These are phyloP conservation scores for Spinellus fusiger DNA, from an alignment of 192 early-diverging fungal genomes.

Conservation along the genomic window DNA sequence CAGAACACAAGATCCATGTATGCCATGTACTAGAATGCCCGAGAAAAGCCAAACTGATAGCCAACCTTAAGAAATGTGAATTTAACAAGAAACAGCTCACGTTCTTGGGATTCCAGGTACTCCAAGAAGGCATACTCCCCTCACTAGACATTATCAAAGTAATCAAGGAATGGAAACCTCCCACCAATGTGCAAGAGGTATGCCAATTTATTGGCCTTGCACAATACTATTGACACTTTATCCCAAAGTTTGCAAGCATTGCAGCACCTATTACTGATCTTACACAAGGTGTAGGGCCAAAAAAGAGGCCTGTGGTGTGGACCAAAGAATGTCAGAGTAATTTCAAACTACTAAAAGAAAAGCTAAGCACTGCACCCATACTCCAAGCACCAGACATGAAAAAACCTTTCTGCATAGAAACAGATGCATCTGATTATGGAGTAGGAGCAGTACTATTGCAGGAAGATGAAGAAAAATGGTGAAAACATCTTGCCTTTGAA, in stretches of 20 bases:
- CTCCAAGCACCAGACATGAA: constrained; percentile 4
- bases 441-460: not conserved
- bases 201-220: constrained; percentile 15
- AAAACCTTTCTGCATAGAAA: not conserved
- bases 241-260: constrained; percentile 7
- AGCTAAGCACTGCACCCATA: not conserved
- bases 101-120: constrained; percentile 24
- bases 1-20: constrained; percentile 27
- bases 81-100: constrained; percentile 2
- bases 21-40: constrained; percentile 11
- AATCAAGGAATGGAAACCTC: constrained; percentile 14
- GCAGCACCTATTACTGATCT: constrained; percentile 11
- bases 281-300: not conserved
- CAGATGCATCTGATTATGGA: not conserved
- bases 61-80: constrained; percentile 10
- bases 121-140: constrained; percentile 7
- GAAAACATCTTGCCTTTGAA: constrained; percentile 29
- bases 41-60: not conserved
- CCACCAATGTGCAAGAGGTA: constrained; percentile 2
- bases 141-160: constrained; percentile 14
- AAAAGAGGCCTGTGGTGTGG: constrained; percentile 5
- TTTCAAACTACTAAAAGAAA: not conserved
- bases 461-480: not conserved
- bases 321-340: not conserved
- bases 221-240: constrained; percentile 21